Evolutionary conservation across 2,329 filamentous ascomycete genomes (phyloP).

Genomic region (Fusarium abutilonis): DNA sequence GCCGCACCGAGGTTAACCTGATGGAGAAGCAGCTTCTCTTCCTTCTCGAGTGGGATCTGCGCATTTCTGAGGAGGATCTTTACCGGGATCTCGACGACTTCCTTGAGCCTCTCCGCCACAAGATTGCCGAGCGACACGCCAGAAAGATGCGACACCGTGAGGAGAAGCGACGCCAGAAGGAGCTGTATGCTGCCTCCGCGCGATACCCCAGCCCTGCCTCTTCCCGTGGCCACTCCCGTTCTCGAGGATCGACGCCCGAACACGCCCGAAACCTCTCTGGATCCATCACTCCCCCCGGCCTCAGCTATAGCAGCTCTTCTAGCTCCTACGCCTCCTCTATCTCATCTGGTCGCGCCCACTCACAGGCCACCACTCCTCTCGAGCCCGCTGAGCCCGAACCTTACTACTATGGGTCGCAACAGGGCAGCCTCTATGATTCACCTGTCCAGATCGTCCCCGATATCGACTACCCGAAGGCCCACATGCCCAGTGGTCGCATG

Average conservation of each 20-base stretch:
- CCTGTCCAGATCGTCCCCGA: slow-evolving; percentile 59
- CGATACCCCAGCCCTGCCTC: slow-evolving; percentile 59
- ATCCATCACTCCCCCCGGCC: slow-evolving; percentile 55
- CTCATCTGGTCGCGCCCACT: slow-evolving; percentile 60
- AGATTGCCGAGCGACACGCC: slow-evolving; percentile 62
- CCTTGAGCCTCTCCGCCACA: slow-evolving; percentile 81
- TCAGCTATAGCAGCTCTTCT: slow-evolving; percentile 60
- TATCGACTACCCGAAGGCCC: slow-evolving; percentile 52
- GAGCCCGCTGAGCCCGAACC: slow-evolving; percentile 55
- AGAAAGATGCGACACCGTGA: slow-evolving; percentile 62
- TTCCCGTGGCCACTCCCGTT: slow-evolving; percentile 57
- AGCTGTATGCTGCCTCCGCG: slow-evolving; percentile 49
- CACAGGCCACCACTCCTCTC: slow-evolving; percentile 63
- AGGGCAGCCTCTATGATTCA: slow-evolving; percentile 60
- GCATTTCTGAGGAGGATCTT: slow-evolving; percentile 85
- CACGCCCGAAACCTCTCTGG: slow-evolving; percentile 53
- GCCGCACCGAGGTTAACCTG: slow-evolving; percentile 93
- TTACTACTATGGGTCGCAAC: slow-evolving; percentile 52
- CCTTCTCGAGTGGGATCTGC: slow-evolving; percentile 92
- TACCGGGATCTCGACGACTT: slow-evolving; percentile 89
- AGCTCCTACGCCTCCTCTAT: slow-evolving; percentile 61
- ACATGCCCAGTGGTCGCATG: slow-evolving; percentile 48
- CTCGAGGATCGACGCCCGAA: slow-evolving; percentile 55
- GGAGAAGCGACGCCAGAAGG: slow-evolving; percentile 56
- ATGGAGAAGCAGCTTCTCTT: slow-evolving; percentile 99